Percentiles rank a stretch among this genome's conserved stretches.
These are phyloP conservation scores for Penicillium sp. DNA, from an alignment of 2,329 filamentous ascomycete species.

Conservation along the genomic window DNA sequence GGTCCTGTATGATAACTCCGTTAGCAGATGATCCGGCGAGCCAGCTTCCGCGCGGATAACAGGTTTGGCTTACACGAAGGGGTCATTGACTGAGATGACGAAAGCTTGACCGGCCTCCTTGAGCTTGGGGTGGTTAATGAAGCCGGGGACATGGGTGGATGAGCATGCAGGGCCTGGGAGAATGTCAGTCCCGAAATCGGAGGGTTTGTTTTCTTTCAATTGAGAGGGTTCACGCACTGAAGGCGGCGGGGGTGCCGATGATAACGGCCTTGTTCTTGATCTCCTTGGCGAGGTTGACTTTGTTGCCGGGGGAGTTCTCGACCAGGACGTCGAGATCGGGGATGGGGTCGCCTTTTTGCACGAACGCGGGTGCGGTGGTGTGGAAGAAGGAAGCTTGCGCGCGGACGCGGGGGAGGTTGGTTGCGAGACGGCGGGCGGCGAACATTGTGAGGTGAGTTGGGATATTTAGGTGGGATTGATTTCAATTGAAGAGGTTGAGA, in stretches of 20 bases:
- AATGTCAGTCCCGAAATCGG: conserved; percentile 11
- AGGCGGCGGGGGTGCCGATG: conserved; percentile 79
- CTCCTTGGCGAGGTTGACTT: conserved; percentile 79
- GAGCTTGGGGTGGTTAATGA: conserved; percentile 73
- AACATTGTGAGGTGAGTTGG: conserved; percentile 32
- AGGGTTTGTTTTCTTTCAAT: neutral
- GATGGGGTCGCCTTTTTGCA: conserved; percentile 75
- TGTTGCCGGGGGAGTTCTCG: conserved; percentile 85
- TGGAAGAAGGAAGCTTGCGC: conserved; percentile 38
- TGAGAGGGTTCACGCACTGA: conserved; percentile 48
- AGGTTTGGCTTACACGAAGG: conserved; percentile 70
- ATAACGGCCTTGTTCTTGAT: conserved; percentile 74
- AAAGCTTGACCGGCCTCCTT: conserved; percentile 80
- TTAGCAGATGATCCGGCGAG: conserved; percentile 5
- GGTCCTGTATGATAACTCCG: conserved; percentile 56
- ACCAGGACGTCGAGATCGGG: conserved; percentile 73
- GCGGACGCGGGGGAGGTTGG: conserved; percentile 30
- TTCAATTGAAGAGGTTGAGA: neutral
- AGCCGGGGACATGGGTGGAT: conserved; percentile 74
- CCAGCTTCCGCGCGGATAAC: neutral
- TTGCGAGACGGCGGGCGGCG: conserved; percentile 36
- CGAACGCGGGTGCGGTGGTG: conserved; percentile 44
- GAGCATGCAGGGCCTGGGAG: conserved; percentile 58
- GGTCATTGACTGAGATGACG: conserved; percentile 88
- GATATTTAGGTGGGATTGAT: neutral